These are phyloP conservation scores for Carex kokanica DNA, from an alignment of 176 grass and related monocot genomes.

Conservation along the genomic window DNA sequence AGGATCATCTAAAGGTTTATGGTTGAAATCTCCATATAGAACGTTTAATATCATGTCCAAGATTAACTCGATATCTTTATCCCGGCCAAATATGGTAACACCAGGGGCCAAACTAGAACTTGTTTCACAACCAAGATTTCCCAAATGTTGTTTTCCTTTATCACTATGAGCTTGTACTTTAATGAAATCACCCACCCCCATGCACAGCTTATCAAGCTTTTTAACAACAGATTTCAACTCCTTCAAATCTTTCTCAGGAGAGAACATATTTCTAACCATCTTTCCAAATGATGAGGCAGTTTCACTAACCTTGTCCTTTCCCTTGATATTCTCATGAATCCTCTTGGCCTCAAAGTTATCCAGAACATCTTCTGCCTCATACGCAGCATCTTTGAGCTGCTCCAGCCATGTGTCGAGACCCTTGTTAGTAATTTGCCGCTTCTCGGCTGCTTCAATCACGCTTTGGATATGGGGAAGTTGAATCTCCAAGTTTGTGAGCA, in stretches of 20 bases:
- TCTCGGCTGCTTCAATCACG: neutral
- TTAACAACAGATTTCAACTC: neutral
- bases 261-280: neutral
- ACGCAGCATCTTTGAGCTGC: neutral
- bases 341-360: constrained; percentile 28
- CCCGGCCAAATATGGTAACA: neutral
- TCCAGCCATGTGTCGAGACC: constrained; percentile 1
- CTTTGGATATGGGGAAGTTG: neutral
- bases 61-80: neutral
- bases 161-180: neutral
- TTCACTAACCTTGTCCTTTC: neutral
- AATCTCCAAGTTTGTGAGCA: constrained; percentile 6
- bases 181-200: neutral
- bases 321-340: neutral
- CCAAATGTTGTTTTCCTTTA: too few species aligned
- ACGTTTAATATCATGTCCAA: neutral
- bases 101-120: neutral
- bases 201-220: neutral
- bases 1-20: too few species aligned
- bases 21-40: too few species aligned
- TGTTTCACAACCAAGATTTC: neutral
- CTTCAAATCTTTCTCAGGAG: neutral
- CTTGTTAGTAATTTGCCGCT: neutral
- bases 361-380: constrained; percentile 29
- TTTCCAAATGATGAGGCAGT: neutral